Base-by-base conservation (phyloP, 2,329 filamentous ascomycete genomes). In the Thyridium curvatum region DNA sequence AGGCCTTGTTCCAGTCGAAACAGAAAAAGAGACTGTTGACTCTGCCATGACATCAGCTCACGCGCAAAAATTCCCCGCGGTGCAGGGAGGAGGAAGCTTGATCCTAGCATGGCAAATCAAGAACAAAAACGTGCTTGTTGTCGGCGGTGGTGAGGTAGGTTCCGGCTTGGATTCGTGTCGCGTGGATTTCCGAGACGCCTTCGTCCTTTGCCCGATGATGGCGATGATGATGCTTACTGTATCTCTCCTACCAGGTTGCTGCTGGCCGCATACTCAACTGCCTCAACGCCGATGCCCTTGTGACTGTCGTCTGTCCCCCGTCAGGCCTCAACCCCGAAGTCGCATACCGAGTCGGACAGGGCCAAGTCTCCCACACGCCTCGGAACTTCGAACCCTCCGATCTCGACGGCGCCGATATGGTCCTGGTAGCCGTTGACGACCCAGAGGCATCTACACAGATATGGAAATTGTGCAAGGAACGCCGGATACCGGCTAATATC, bases 61-160 rank as follows among this genome's bases (percentile, higher is more conserved):
- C 31, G 39, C 39, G 18, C 61, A 60, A 37, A 59, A 74, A 37
- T 96, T 86, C 56, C 88, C 90, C 41, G 72, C 84, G 46, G 78
- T 97, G 18, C 82, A 96, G 63, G 86, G 88, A 41, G 91, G 91
- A 37, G 93, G 90, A 42, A 97, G 91, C 45, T 68, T 98, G 48
- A 93, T 98, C 46, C 70, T 98, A 38, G 93, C 93, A 56, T 98
- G 91, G 90, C 93, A 97, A 67, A 82, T 95, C 53, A 84, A 81
- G 57, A 82, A 83, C 61, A 96, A 94, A 64, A 79, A 81, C 47
- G 84, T 97, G 13, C 68, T 98, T n/a, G 86, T 98, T 4, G 79
- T 98, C 8, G 93, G 93, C 47, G 93, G 93, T 52, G 93, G 93
- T 61, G 91, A 97, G 74, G 91, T 94, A 68, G 50, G 77, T 60